Conservation (phyloP, 23 red algal species). For the Gracilaria domingensis region DNA sequence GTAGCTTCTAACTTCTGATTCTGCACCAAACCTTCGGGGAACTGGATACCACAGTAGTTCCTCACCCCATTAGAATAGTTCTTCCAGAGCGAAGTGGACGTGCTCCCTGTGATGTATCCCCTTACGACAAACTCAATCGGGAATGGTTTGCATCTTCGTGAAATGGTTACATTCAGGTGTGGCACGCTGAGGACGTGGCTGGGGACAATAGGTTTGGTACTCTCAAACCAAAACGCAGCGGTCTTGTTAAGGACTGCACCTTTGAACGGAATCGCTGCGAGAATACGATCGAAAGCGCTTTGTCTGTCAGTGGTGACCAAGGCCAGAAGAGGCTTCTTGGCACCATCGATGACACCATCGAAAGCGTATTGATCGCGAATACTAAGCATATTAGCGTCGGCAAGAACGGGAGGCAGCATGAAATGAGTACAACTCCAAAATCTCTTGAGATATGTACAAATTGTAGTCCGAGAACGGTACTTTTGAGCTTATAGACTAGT, state of each 20-base stretch:
- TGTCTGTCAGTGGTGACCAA: conserved; percentile 99
- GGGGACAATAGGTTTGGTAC: conserved; percentile 86
- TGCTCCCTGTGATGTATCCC: conserved; percentile 98
- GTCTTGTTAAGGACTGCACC: conserved; percentile 94
- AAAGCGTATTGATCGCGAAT: conserved; percentile 93
- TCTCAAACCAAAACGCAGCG: conserved; percentile 94
- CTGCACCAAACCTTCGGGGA: conserved; percentile 91
- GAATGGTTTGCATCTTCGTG: conserved; percentile 90
- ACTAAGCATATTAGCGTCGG: conserved; percentile 21
- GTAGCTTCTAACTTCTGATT: conserved; percentile 94
- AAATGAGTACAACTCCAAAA: conserved; percentile 77
- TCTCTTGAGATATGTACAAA: too few species aligned
- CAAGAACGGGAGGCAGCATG: conserved; percentile 53
- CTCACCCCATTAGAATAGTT: conserved; percentile 95
- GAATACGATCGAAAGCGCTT: conserved; percentile 97
- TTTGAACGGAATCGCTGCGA: conserved; percentile 97
- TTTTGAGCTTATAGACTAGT: too few species aligned
- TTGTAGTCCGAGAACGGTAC: too few species aligned
- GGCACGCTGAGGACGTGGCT: conserved; percentile 97
- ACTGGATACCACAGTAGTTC: conserved; percentile 94
- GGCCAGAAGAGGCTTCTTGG: conserved; percentile 54
- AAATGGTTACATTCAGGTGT: conserved; percentile 91
- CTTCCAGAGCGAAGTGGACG: conserved; percentile 94
- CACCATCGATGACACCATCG: conserved; percentile 43
- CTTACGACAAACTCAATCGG: conserved; percentile 99